Evolutionary conservation across 2,329 filamentous ascomycete genomes (phyloP).

Genomic region (Coniochaeta sp.): DNA sequence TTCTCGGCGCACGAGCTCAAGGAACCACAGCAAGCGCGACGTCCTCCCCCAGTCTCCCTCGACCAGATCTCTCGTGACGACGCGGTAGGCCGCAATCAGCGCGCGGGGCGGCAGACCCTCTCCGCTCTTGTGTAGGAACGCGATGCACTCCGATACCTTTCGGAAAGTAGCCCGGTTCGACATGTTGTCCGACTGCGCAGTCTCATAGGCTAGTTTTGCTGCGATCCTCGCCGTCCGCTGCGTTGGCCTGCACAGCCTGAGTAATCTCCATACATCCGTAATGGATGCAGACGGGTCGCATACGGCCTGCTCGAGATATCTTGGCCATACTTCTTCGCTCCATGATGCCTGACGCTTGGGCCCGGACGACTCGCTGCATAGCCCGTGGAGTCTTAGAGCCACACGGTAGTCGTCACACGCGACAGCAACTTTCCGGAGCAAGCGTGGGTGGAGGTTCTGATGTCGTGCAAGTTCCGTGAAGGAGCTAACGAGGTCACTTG

Average conservation of each 20-base stretch:
- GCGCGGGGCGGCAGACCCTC: constrained; percentile 14
- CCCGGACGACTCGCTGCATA: constrained; percentile 5
- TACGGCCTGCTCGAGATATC: not conserved
- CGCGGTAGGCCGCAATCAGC: constrained; percentile 22
- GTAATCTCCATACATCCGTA: not conserved
- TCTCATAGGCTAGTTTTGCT: constrained; percentile 11
- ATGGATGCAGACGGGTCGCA: not conserved
- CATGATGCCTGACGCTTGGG: constrained; percentile 5
- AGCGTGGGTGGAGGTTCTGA: not conserved
- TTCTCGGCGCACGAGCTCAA: constrained; percentile 21
- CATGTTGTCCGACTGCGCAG: constrained; percentile 12
- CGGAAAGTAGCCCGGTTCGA: constrained; percentile 17
- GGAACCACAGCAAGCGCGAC: constrained; percentile 26
- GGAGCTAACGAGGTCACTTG: not conserved
- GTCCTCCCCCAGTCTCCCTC: constrained; percentile 24
- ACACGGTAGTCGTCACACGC: constrained; percentile 10
- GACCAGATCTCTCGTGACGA: constrained; percentile 27
- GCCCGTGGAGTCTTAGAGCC: constrained; percentile 12
- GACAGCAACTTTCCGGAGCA: constrained; percentile 15
- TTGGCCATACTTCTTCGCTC: constrained; percentile 6
- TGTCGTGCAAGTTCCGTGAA: not conserved
- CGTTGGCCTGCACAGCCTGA: not conserved
- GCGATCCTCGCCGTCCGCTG: constrained; percentile 11
- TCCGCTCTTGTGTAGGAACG: constrained; percentile 17
- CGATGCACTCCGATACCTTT: constrained; percentile 23